Evolutionary conservation across 2,329 filamentous ascomycete species (phyloP), one percentile per base, ranked within the genome.

Genomic region (Sporothrix phasma): DNA sequence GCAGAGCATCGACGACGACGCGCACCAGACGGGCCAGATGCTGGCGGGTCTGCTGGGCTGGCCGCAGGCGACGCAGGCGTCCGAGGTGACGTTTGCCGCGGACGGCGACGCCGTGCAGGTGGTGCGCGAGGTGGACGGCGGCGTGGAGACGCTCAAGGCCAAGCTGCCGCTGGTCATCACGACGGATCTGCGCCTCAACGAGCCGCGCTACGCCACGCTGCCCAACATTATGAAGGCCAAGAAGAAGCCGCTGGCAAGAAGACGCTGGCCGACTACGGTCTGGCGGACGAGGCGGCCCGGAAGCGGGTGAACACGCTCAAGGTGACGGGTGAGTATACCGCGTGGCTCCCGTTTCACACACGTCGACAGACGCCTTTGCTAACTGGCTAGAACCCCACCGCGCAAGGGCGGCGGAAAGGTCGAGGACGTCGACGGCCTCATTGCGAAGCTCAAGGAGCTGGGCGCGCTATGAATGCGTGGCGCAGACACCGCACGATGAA

Each of bases 181-280:
- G 67, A 96, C 94, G 67, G 94, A 99, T 80, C 76, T 99, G 78
- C 81, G 94, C 61, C 79, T 99, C 75, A 99, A 99, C 74, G 91
- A 95, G 84, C 94, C 94, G 66, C 82, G 94, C 68, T 99, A 96
- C 76, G 94, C 93, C 24, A 96, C 86, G 76, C 76, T 99, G 84
- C 93, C 92, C 60, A 97, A 97, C 75, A 97, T 99, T 69, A 99
- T 99, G 94, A 99, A 97, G 88, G 94, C 94, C 62, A 99, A 99
- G 89, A 99, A 97, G 89, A 99, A 99, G 88, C 90, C 90, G 73
- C 73, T 99, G 71, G 91, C 72, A 97, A 97, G 88, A 88, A 91
- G 83, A 90, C 84, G 69, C 75, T 97, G 74, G 83, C 80, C 64
- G 94, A 99, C 73, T 89, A 89, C 75, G 90, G 89, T 1, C 77